Percentiles rank a stretch among this genome's conserved stretches.
phyloP scores from a whole-genome alignment of 2,329 filamentous ascomycete species.

The Calonectria pseudoturangicola region DNA sequence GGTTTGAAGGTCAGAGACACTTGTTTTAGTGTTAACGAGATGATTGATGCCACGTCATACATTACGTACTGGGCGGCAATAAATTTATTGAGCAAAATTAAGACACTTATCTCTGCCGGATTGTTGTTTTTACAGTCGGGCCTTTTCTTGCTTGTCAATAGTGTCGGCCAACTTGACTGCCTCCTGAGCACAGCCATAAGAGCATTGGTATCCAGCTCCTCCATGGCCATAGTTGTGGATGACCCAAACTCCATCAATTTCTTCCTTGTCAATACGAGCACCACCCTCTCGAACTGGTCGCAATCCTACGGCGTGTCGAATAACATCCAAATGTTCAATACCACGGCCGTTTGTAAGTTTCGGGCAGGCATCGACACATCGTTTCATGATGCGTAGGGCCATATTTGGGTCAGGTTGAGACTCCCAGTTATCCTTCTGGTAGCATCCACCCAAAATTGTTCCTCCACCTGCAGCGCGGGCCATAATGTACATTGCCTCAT shows the following conservation, averaged over 20 bases:
- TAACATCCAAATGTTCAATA: constrained; percentile 81
- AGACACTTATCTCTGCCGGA: too few relatives aligned
- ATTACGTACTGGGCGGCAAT: too few relatives aligned
- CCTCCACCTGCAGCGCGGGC: constrained; percentile 84
- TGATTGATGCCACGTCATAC: too few relatives aligned
- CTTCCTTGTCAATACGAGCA: constrained; percentile 79
- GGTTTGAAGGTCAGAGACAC: too few relatives aligned
- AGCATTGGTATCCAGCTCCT: constrained; percentile 81
- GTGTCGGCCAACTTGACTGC: constrained; percentile 38
- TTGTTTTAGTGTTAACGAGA: too few relatives aligned
- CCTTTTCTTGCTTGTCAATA: not conserved
- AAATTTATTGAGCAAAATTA: too few relatives aligned
- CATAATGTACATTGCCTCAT: constrained; percentile 88
- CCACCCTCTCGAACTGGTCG: constrained; percentile 84
- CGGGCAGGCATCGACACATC: constrained; percentile 78
- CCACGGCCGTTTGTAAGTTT: constrained; percentile 78
- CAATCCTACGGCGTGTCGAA: constrained; percentile 89
- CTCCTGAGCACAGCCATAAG: constrained; percentile 46
- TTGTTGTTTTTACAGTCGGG: constrained; percentile 16
- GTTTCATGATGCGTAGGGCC: constrained; percentile 86
- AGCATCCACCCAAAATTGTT: constrained; percentile 87
- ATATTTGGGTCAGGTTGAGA: constrained; percentile 84
- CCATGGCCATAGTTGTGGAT: constrained; percentile 88
- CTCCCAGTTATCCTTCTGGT: constrained; percentile 87
- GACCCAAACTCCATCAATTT: constrained; percentile 72